Conservation (phyloP, 2,329 filamentous ascomycete species). For the Trichoderma aggressivum region DNA sequence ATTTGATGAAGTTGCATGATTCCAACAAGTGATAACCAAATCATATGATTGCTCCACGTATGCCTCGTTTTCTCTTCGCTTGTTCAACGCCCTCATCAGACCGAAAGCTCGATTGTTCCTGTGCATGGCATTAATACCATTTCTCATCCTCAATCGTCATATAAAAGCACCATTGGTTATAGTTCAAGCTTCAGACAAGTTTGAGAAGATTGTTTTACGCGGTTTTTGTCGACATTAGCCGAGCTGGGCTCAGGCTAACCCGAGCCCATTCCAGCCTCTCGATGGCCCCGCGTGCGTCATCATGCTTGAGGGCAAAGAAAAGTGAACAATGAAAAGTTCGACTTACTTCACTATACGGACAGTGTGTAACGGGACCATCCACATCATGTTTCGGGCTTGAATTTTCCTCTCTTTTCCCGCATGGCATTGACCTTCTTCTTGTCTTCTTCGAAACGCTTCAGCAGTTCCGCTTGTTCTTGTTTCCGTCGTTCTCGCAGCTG, state of each 20-base stretch:
- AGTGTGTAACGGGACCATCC: neutral
- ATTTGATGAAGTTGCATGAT: neutral
- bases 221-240: constrained; percentile 59
- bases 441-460: constrained; percentile 73
- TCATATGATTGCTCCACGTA: neutral
- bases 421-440: constrained; percentile 67
- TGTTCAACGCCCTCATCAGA: neutral
- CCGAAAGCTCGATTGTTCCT: neutral
- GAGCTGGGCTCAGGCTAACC: constrained; percentile 26
- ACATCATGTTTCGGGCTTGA: constrained; percentile 49
- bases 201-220: constrained; percentile 65
- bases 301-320: constrained; percentile 29
- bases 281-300: constrained; percentile 56
- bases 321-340: neutral
- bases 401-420: constrained; percentile 63
- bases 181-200: constrained; percentile 45
- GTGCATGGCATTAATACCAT: neutral
- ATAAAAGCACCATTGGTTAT: neutral
- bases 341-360: constrained; percentile 13
- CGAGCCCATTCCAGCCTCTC: constrained; percentile 20
- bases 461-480: constrained; percentile 64
- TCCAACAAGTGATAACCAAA: neutral
- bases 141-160: neutral
- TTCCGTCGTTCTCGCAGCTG: constrained; percentile 77
- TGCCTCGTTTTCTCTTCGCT: neutral